A percentile compares a stretch with the other conserved stretches of the same genome.
Evolutionary conservation across 139 green algal genomes (phyloP).

Genomic region (Pycnococcus provasolii): DNA sequence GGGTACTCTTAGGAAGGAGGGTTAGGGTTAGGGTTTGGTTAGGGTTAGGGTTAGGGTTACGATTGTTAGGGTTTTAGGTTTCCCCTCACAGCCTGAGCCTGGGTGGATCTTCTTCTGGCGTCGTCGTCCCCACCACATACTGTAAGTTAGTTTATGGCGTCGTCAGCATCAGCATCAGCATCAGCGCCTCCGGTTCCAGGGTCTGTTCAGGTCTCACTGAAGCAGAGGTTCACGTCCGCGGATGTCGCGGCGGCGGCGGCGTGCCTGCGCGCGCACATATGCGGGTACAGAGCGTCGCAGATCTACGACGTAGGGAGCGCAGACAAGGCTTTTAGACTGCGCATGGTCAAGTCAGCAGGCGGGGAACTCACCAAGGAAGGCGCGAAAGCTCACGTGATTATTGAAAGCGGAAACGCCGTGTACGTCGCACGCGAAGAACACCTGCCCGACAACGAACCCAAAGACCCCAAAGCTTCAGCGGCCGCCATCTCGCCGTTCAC

Average conservation of each 20-base stretch:
- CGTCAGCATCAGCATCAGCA: too few relatives aligned
- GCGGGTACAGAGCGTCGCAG: constrained; percentile 81
- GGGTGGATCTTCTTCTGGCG: too few relatives aligned
- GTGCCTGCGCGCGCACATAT: constrained; percentile 55
- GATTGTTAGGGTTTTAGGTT: too few relatives aligned
- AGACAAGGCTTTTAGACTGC: neutral
- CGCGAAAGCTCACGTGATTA: constrained; percentile 4
- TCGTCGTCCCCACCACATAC: too few relatives aligned
- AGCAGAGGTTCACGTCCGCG: constrained; percentile 70
- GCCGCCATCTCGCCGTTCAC: neutral
- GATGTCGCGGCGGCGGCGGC: constrained; percentile 84
- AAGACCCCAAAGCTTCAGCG: neutral
- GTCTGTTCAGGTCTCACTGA: constrained; percentile 30
- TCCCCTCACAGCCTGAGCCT: too few relatives aligned
- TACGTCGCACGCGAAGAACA: neutral
- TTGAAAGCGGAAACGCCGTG: neutral
- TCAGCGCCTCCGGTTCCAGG: too few relatives aligned
- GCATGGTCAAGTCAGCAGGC: neutral
- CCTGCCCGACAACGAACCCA: neutral
- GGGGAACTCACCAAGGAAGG: constrained; percentile 39
- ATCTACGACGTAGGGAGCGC: constrained; percentile 80
- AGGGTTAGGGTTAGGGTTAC: too few relatives aligned
- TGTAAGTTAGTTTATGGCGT: too few relatives aligned
- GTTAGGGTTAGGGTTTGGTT: too few relatives aligned
- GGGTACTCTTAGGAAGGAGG: too few relatives aligned